Percentiles rank a stretch among this genome's conserved stretches.
Evolutionary conservation across 2,329 filamentous ascomycete genomes (phyloP).

Genomic region (Fusarium sp.): DNA sequence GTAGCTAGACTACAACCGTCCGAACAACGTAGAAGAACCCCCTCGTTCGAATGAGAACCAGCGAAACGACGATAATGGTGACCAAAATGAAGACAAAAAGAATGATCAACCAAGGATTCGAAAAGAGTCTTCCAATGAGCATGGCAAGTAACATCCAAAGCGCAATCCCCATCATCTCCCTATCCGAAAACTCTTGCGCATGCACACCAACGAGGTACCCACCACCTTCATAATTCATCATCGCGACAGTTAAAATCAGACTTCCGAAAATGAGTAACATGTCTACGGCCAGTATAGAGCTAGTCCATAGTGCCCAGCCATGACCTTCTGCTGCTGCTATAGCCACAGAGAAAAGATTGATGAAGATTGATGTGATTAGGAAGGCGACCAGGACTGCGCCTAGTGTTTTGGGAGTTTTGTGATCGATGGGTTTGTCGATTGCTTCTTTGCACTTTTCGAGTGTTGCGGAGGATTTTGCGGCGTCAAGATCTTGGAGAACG

Average conservation of each 20-base stretch:
- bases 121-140: slow-evolving; percentile 23
- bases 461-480: not conserved
- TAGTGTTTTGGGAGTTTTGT: slow-evolving; percentile 16
- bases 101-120: slow-evolving; percentile 13
- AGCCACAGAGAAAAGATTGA: slow-evolving; percentile 25
- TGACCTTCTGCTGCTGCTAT: not conserved
- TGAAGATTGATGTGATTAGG: slow-evolving; percentile 27
- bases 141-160: slow-evolving; percentile 37
- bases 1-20: not conserved
- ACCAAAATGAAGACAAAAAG: slow-evolving; percentile 6
- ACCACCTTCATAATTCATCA: slow-evolving; percentile 41
- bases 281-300: slow-evolving; percentile 14
- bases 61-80: slow-evolving; percentile 17
- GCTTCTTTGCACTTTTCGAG: slow-evolving; percentile 15
- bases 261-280: slow-evolving; percentile 33
- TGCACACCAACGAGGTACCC: slow-evolving; percentile 17
- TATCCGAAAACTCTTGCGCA: slow-evolving; percentile 28
- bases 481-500: slow-evolving; percentile 23
- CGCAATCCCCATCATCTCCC: slow-evolving; percentile 33
- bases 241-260: slow-evolving; percentile 30
- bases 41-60: slow-evolving; percentile 25
- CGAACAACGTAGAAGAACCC: slow-evolving; percentile 35
- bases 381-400: slow-evolving; percentile 27
- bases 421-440: slow-evolving; percentile 24
- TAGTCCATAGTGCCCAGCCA: not conserved